These are phyloP conservation scores for Lentinula raphanica DNA, from an alignment of 768 basidiomycete species.

Conservation along the genomic window DNA sequence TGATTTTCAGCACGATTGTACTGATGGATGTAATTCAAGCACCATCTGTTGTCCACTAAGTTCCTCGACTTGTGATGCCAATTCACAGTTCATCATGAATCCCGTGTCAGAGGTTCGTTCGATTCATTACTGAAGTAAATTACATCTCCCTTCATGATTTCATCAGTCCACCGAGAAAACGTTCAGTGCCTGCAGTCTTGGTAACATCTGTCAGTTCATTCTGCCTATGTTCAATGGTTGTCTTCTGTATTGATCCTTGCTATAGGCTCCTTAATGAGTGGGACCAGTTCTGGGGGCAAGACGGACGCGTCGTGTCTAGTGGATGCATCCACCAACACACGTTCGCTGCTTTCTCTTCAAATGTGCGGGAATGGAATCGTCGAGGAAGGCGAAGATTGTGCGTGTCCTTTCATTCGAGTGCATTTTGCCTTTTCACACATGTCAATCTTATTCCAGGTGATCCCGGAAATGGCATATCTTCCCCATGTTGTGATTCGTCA, in stretches of 20 bases:
- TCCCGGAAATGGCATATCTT: conserved; percentile 56
- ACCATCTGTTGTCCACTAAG: conserved; percentile 67
- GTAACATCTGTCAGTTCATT: conserved; percentile 83
- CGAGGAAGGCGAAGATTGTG: conserved; percentile 77
- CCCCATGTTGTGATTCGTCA: conserved; percentile 66
- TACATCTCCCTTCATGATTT: background rate
- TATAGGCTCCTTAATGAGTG: conserved; percentile 60
- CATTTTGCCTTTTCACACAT: background rate
- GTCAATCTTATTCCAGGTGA: conserved; percentile 30
- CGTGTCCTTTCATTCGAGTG: background rate
- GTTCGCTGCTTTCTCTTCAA: conserved; percentile 52
- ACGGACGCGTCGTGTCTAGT: conserved; percentile 67
- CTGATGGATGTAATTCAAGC: conserved; percentile 54
- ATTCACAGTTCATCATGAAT: conserved; percentile 76
- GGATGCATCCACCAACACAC: conserved; percentile 40
- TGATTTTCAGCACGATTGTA: conserved; percentile 58
- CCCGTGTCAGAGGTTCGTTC: conserved; percentile 44
- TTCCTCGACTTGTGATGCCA: conserved; percentile 54
- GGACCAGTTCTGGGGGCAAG: conserved; percentile 27
- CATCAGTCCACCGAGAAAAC: conserved; percentile 48
- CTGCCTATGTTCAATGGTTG: background rate
- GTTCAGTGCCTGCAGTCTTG: conserved; percentile 77
- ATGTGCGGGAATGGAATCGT: conserved; percentile 86
- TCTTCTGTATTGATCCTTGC: background rate
- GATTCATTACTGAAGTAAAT: background rate